Conservation (phyloP, 768 basidiomycete genomes). For the Rhodocollybia butyracea region DNA sequence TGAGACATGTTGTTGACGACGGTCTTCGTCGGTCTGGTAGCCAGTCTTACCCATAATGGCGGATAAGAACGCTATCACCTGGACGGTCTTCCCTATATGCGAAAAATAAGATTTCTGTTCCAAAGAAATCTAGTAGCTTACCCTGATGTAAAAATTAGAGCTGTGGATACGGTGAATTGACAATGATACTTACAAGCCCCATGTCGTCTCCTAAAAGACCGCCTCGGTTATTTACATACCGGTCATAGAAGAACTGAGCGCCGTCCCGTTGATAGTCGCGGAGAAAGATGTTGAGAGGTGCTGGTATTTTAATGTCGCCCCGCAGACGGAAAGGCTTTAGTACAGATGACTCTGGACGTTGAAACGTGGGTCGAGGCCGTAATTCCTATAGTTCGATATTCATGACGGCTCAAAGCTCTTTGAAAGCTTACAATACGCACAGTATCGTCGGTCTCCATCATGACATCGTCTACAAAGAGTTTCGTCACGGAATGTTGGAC, state of each 20-base stretch:
- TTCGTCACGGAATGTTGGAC: too few species aligned
- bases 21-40: conserved; percentile 54
- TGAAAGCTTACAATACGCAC: too few species aligned
- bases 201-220: conserved; percentile 95
- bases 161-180: background rate
- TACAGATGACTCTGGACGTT: conserved; percentile 34
- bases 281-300: conserved; percentile 79
- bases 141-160: conserved; percentile 18
- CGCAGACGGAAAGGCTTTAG: conserved; percentile 48
- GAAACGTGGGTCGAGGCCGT: conserved; percentile 53
- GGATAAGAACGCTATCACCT: conserved; percentile 84
- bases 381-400: conserved; percentile 25
- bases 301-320: conserved; percentile 51
- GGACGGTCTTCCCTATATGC: conserved; percentile 83
- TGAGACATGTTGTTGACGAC: conserved; percentile 68
- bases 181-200: conserved; percentile 56
- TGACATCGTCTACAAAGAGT: too few species aligned
- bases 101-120: background rate
- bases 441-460: too few species aligned
- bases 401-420: background rate
- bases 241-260: conserved; percentile 73
- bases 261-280: conserved; percentile 91
- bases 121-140: conserved; percentile 9
- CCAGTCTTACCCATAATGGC: conserved; percentile 90
- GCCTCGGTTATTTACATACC: conserved; percentile 65